phyloP scores from a whole-genome alignment of 768 basidiomycete genomes.

The Rhizopogon sp. region DNA sequence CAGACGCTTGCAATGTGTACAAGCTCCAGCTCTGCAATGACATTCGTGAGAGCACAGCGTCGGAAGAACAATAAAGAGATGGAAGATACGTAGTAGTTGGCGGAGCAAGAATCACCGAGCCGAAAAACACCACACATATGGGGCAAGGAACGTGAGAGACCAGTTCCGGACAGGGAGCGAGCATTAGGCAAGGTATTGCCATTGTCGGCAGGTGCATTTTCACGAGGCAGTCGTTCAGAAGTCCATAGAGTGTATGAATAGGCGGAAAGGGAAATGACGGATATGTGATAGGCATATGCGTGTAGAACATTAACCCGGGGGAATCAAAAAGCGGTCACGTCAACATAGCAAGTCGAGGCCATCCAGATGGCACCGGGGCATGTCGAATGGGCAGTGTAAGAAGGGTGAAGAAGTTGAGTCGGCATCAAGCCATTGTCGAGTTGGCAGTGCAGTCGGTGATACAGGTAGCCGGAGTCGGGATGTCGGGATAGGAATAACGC shows the following conservation, averaged over 20 bases:
- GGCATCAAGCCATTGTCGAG: neutral
- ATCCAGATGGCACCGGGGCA: neutral
- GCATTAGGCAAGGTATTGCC: slow-evolving; percentile 1
- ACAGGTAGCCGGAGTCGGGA: neutral
- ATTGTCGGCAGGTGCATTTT: neutral
- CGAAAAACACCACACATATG: slow-evolving; percentile 1
- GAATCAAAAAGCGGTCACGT: neutral
- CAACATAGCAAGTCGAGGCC: neutral
- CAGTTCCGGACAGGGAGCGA: slow-evolving; percentile 1
- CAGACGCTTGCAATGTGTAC: slow-evolving; percentile 82
- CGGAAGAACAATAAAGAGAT: slow-evolving; percentile 1
- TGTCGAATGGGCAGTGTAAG: neutral
- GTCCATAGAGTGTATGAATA: neutral
- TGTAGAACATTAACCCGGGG: neutral
- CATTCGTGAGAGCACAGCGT: slow-evolving; percentile 6
- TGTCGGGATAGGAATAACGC: neutral
- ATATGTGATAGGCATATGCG: neutral
- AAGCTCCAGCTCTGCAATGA: slow-evolving; percentile 64
- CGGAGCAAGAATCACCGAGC: slow-evolving; percentile 12
- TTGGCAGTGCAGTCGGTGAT: neutral
- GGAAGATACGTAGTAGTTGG: slow-evolving; percentile 3
- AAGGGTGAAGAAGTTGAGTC: neutral
- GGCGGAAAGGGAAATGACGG: slow-evolving; percentile 12
- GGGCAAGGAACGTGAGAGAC: neutral
- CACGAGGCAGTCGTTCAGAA: slow-evolving; percentile 1